Evolutionary conservation across 2,329 filamentous ascomycete species (phyloP).

Genomic region (Teratosphaeriaceae sp.): DNA sequence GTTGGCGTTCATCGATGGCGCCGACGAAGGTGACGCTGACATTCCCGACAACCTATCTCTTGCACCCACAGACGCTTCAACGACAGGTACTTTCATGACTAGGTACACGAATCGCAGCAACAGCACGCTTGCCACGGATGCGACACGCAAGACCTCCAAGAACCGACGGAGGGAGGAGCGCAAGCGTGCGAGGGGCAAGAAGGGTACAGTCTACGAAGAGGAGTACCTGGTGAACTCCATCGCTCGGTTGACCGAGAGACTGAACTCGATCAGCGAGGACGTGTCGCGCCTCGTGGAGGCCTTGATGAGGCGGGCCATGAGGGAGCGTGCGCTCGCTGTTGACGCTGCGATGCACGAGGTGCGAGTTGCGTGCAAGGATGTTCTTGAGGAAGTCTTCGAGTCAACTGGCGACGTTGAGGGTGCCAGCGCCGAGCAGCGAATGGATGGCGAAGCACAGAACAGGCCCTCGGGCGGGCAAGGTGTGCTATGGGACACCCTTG

Average conservation of each 20-base stretch:
- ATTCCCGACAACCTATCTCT: slow-evolving; percentile 90
- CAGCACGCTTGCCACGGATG: slow-evolving; percentile 65
- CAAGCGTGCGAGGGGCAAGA: slow-evolving; percentile 89
- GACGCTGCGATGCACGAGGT: slow-evolving; percentile 70
- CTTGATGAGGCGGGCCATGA: slow-evolving; percentile 73
- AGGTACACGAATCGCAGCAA: slow-evolving; percentile 73
- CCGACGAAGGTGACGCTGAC: slow-evolving; percentile 46
- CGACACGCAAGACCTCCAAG: slow-evolving; percentile 75
- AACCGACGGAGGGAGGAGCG: slow-evolving; percentile 87
- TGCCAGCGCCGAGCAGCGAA: slow-evolving; percentile 10
- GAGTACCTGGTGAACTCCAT: slow-evolving; percentile 93
- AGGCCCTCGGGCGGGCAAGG: slow-evolving; percentile 38
- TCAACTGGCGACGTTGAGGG: slow-evolving; percentile 17
- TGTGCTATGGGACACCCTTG: slow-evolving; percentile 40
- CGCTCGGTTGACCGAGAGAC: slow-evolving; percentile 71
- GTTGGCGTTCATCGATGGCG: slow-evolving; percentile 73
- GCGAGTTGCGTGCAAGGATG: slow-evolving; percentile 57
- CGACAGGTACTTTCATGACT: slow-evolving; percentile 79
- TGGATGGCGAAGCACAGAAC: slow-evolving; percentile 10
- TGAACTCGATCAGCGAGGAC: slow-evolving; percentile 67
- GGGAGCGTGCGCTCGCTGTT: slow-evolving; percentile 74
- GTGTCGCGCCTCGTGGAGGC: slow-evolving; percentile 68
- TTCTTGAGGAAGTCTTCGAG: slow-evolving; percentile 65
- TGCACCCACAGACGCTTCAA: slow-evolving; percentile 76
- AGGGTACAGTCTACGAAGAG: slow-evolving; percentile 96